Evolutionary conservation across 352 stramenopile species (phyloP).

Genomic region (Phytopythium sindhum): DNA sequence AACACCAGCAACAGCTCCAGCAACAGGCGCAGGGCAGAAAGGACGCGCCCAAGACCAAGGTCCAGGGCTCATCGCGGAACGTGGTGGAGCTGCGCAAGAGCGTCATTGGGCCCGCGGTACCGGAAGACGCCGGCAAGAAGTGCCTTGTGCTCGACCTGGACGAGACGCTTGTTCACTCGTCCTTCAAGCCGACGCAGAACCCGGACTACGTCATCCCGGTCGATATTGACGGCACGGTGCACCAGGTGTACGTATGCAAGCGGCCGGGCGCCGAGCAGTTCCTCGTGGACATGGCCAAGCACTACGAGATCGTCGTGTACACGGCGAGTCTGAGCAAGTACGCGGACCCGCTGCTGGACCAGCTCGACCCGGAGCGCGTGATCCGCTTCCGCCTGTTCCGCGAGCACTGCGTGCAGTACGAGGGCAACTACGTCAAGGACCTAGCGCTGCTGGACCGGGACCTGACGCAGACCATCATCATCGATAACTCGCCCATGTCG

Average conservation of each 20-base stretch:
- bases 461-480: slow-evolving; percentile 95
- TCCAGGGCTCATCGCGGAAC: slow-evolving; percentile 17
- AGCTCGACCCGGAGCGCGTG: slow-evolving; percentile 89
- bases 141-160: slow-evolving; percentile 96
- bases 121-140: slow-evolving; percentile 75
- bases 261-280: slow-evolving; percentile 95
- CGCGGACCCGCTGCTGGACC: slow-evolving; percentile 95
- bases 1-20: slow-evolving; percentile 28
- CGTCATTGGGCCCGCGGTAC: slow-evolving; percentile 35
- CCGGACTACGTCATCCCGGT: slow-evolving; percentile 97
- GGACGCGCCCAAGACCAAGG: slow-evolving; percentile 18
- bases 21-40: slow-evolving; percentile 24
- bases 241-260: slow-evolving; percentile 91
- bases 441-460: slow-evolving; percentile 93
- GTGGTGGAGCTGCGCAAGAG: slow-evolving; percentile 57
- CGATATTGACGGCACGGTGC: slow-evolving; percentile 88
- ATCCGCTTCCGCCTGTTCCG: slow-evolving; percentile 92
- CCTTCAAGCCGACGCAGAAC: slow-evolving; percentile 91
- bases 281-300: slow-evolving; percentile 92
- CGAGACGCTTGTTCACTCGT: slow-evolving; percentile 97
- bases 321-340: slow-evolving; percentile 98
- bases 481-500: slow-evolving; percentile 98
- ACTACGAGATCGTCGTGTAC: slow-evolving; percentile 99
- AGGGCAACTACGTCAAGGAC: slow-evolving; percentile 98
- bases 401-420: slow-evolving; percentile 95